Conservation (phyloP, 2,329 filamentous ascomycete species). For the Pestalotiopsis sp. region DNA sequence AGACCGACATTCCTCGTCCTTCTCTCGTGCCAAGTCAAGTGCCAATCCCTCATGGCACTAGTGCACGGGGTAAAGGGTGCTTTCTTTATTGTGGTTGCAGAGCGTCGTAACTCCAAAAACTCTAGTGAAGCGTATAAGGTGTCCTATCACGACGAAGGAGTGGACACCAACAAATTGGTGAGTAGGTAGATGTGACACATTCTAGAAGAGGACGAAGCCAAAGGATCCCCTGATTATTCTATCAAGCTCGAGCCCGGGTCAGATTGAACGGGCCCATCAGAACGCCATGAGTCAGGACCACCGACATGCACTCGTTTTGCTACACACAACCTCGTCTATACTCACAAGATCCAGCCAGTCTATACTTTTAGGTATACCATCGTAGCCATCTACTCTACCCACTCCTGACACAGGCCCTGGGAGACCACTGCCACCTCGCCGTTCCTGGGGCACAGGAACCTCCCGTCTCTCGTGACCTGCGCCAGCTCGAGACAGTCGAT, state of each 20-base stretch:
- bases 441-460: not conserved
- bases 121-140: not conserved
- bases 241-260: not conserved
- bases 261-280: not conserved
- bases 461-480: not conserved
- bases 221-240: not conserved
- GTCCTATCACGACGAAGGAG: not conserved
- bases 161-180: not conserved
- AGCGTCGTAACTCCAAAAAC: not conserved
- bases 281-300: not conserved
- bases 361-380: not conserved
- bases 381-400: not conserved
- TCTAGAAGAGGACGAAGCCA: not conserved
- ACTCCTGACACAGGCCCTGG: not conserved
- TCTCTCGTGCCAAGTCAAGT: too few species aligned
- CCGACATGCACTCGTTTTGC: not conserved
- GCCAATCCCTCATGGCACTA: not conserved
- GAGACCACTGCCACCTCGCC: not conserved
- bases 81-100: not conserved
- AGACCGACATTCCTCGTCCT: too few species aligned
- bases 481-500: not conserved
- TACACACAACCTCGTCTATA: not conserved
- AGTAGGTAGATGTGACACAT: not conserved
- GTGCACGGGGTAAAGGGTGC: not conserved
- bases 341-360: not conserved